Conservation (phyloP, 805 yeast species). For the Ogataea chonburiensis region DNA sequence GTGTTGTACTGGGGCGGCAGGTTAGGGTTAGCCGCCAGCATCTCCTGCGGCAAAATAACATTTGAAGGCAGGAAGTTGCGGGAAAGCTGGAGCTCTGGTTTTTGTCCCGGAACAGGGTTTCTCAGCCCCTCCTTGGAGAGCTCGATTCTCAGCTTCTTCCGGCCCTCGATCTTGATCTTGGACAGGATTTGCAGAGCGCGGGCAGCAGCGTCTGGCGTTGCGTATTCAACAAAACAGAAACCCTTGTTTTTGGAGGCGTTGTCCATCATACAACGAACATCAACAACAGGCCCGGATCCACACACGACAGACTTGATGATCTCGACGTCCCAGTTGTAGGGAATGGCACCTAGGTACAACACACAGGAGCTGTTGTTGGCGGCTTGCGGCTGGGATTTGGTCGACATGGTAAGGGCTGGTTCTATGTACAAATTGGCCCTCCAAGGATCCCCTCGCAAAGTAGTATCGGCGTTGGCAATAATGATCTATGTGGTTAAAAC, state of each 20-base stretch:
- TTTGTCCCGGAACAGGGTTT: constrained; percentile 37
- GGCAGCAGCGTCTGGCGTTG: constrained; percentile 50
- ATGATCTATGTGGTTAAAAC: constrained; percentile 7
- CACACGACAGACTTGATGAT: constrained; percentile 63
- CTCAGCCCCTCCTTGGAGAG: constrained; percentile 60
- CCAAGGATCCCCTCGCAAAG: constrained; percentile 16
- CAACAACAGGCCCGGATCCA: constrained; percentile 70
- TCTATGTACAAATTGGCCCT: constrained; percentile 17
- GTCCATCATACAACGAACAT: constrained; percentile 61
- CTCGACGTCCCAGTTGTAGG: constrained; percentile 69
- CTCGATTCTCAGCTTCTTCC: constrained; percentile 54
- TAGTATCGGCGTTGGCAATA: constrained; percentile 13
- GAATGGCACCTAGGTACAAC: constrained; percentile 60
- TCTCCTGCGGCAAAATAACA: constrained; percentile 56
- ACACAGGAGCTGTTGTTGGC: constrained; percentile 41
- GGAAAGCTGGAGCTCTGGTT: constrained; percentile 43
- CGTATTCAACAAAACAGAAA: constrained; percentile 64
- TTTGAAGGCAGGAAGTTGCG: constrained; percentile 52
- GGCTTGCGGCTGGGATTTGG: constrained; percentile 15
- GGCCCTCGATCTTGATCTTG: constrained; percentile 44
- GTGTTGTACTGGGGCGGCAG: constrained; percentile 27
- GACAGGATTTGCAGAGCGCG: constrained; percentile 45
- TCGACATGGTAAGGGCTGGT: constrained; percentile 14
- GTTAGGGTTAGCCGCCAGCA: constrained; percentile 29
- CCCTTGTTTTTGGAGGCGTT: constrained; percentile 61